phyloP scores from a whole-genome alignment of 169 alveolate genomes.

The Cryptosporidium baileyi region DNA sequence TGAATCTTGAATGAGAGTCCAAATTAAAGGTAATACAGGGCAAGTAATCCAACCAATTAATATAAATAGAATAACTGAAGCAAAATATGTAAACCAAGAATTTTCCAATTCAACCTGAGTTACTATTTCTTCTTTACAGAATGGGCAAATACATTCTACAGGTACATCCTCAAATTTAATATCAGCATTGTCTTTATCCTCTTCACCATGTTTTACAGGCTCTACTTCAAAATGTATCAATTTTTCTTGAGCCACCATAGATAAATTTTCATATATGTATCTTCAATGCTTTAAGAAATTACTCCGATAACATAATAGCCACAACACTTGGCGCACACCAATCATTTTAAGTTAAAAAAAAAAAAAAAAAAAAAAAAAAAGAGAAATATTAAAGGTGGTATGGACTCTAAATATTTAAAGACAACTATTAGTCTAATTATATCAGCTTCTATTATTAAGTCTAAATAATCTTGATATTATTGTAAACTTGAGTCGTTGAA shows the following conservation, averaged over 20 bases:
- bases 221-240: conserved; percentile 67
- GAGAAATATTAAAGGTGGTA: background rate
- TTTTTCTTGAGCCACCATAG: conserved; percentile 43
- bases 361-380: background rate
- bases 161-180: conserved; percentile 63
- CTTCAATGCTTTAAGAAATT: no score
- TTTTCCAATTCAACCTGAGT: conserved; percentile 67
- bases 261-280: background rate
- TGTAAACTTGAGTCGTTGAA: background rate
- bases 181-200: conserved; percentile 13
- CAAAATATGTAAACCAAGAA: conserved; percentile 64
- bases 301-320: no score
- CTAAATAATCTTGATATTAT: background rate
- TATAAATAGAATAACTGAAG: conserved; percentile 30
- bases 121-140: conserved; percentile 69
- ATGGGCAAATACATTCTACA: conserved; percentile 71
- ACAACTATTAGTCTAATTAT: no score
- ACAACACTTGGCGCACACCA: background rate
- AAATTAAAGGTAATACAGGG: conserved; percentile 63
- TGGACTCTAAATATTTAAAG: no score
- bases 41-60: conserved; percentile 67
- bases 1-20: conserved; percentile 72
- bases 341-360: background rate
- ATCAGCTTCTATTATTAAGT: no score
- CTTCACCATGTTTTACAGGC: conserved; percentile 61